A percentile compares a stretch with the other conserved stretches of the same genome.
Evolutionary conservation across 2,329 filamentous ascomycete species (phyloP).

Genomic region (Penicillium sp.): DNA sequence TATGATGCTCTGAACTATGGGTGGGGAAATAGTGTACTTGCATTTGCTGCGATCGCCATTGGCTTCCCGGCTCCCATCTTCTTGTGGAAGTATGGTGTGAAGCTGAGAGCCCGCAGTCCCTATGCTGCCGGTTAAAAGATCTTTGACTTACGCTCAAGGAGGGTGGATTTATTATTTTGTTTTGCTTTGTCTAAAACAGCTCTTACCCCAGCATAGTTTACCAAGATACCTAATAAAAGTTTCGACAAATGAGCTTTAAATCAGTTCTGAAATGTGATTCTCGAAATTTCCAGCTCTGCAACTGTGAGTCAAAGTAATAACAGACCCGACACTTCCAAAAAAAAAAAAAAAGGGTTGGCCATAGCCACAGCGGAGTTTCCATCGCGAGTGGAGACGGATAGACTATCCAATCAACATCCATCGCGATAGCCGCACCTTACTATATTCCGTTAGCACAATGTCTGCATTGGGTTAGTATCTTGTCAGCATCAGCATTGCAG

Average conservation of each 20-base stretch:
- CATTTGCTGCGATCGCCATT: constrained; percentile 43
- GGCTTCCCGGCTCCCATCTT: constrained; percentile 55
- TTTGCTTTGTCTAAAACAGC: not conserved
- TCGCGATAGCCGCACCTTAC: not conserved
- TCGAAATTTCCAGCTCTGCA: too few species aligned
- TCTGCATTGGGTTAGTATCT: not conserved
- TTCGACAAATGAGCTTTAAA: not conserved
- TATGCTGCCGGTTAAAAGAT: constrained; percentile 48
- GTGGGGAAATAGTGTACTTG: constrained; percentile 49
- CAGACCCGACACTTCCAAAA: not conserved
- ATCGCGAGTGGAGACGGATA: not conserved
- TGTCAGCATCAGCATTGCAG: constrained; percentile 1
- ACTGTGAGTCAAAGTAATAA: not conserved
- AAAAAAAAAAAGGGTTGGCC: too few species aligned
- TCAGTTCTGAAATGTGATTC: not conserved
- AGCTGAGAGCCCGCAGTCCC: constrained; percentile 51
- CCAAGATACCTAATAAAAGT: not conserved
- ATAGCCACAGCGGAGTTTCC: not conserved
- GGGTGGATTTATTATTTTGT: constrained; percentile 13
- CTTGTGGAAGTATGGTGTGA: constrained; percentile 56
- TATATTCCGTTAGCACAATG: not conserved
- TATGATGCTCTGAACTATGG: constrained; percentile 42
- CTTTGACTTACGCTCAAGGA: constrained; percentile 12
- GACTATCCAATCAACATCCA: not conserved
- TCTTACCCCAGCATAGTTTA: not conserved